Evolutionary conservation across 2,329 filamentous ascomycete genomes (phyloP).

Genomic region (Penicillium palitans): DNA sequence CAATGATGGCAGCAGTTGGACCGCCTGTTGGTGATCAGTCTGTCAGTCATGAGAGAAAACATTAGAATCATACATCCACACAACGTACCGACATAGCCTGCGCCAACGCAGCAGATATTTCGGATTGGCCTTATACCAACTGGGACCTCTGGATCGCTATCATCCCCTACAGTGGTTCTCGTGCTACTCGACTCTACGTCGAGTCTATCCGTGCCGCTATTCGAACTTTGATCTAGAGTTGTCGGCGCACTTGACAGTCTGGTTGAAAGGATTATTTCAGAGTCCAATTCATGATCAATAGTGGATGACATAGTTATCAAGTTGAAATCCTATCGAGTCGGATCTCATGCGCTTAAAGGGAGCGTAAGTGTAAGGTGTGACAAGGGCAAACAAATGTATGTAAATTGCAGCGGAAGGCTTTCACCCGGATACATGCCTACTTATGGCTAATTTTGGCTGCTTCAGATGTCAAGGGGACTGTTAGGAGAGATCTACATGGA

Average conservation of each 20-base stretch:
- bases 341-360: neutral
- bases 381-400: neutral
- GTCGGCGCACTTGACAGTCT: slow-evolving; percentile 6
- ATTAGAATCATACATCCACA: neutral
- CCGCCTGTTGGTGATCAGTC: slow-evolving; percentile 15
- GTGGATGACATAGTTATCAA: slow-evolving; percentile 1
- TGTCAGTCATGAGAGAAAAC: neutral
- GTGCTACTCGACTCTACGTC: neutral
- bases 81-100: slow-evolving; percentile 26
- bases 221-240: slow-evolving; percentile 10
- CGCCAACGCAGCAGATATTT: slow-evolving; percentile 28
- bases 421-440: no score
- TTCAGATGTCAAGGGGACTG: no score
- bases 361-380: neutral
- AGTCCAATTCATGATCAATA: neutral
- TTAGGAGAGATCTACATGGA: no score
- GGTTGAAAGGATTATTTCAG: neutral
- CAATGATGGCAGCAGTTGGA: slow-evolving; percentile 27
- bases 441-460: no score
- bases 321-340: neutral
- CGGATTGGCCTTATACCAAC: slow-evolving; percentile 12
- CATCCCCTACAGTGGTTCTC: neutral
- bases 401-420: neutral
- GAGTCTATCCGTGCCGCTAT: slow-evolving; percentile 1
- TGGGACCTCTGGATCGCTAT: neutral